Evolutionary conservation across 805 yeast species (phyloP).

Genomic region (Candida ipomoeae): DNA sequence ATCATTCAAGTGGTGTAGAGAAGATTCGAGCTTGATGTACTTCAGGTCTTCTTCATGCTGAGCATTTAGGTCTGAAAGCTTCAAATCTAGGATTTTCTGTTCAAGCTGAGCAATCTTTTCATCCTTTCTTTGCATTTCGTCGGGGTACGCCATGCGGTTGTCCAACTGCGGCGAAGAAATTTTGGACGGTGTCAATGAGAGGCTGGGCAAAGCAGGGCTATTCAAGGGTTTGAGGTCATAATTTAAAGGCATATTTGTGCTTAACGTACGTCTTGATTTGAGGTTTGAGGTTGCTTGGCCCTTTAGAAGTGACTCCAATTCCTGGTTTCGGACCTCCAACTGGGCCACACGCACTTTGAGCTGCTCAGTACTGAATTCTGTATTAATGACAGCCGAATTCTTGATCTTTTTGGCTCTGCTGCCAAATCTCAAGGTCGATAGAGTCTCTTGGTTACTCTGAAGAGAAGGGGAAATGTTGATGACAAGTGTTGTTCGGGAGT

Average conservation of each 20-base stretch:
- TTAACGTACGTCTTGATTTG: neutral
- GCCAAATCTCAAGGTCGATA: slow-evolving; percentile 73
- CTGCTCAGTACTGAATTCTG: slow-evolving; percentile 51
- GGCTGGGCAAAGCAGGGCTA: neutral
- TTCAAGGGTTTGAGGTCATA: neutral
- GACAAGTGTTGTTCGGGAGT: slow-evolving; percentile 69
- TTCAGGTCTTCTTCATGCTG: slow-evolving; percentile 45
- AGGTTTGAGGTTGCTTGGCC: neutral
- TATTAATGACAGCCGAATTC: slow-evolving; percentile 61
- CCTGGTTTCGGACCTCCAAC: slow-evolving; percentile 32
- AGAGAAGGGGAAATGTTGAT: slow-evolving; percentile 68
- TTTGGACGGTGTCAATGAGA: slow-evolving; percentile 1
- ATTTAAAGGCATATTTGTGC: neutral
- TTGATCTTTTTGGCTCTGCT: slow-evolving; percentile 63
- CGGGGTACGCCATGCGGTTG: slow-evolving; percentile 3
- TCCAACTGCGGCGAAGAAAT: slow-evolving; percentile 3
- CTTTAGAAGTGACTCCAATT: slow-evolving; percentile 39
- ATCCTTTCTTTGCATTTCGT: slow-evolving; percentile 14
- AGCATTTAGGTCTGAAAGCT: slow-evolving; percentile 21
- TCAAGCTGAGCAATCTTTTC: slow-evolving; percentile 16
- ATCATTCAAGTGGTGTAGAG: slow-evolving; percentile 53
- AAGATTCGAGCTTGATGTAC: slow-evolving; percentile 50
- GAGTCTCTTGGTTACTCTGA: slow-evolving; percentile 56
- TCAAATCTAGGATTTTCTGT: slow-evolving; percentile 14
- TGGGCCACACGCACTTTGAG: slow-evolving; percentile 39